These are phyloP conservation scores for Ophiocytium majus DNA, from an alignment of 352 stramenopile species.

Conservation along the genomic window DNA sequence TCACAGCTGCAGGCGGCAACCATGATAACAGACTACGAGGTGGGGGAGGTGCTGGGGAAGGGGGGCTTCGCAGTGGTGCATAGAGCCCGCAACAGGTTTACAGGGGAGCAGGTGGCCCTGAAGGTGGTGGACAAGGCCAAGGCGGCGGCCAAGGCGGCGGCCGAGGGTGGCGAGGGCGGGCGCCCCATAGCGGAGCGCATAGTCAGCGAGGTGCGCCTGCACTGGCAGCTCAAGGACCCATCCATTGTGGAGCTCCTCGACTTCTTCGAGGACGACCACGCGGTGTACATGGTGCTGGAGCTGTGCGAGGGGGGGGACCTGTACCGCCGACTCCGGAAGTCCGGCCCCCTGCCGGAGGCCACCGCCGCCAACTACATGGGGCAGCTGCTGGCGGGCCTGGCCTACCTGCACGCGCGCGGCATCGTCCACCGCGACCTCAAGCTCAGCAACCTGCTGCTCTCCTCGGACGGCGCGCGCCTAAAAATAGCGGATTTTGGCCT, in stretches of 20 bases:
- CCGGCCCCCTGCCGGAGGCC: slow-evolving; percentile 29
- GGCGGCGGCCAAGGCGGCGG: slow-evolving; percentile 5
- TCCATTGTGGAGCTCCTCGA: slow-evolving; percentile 48
- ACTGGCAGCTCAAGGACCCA: slow-evolving; percentile 50
- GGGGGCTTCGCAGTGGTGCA: slow-evolving; percentile 48
- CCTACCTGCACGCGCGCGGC: slow-evolving; percentile 36
- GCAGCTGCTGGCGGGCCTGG: slow-evolving; percentile 37
- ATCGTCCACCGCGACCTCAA: slow-evolving; percentile 52
- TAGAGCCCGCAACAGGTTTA: slow-evolving; percentile 25
- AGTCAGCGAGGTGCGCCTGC: slow-evolving; percentile 48
- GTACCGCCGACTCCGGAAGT: slow-evolving; percentile 27
- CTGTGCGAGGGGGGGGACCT: slow-evolving; percentile 47
- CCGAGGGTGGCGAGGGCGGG: background rate
- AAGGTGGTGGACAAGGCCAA: slow-evolving; percentile 48
- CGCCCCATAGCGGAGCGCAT: slow-evolving; percentile 23
- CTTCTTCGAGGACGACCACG: slow-evolving; percentile 48
- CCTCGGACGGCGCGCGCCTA: slow-evolving; percentile 36
- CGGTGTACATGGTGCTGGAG: slow-evolving; percentile 51
- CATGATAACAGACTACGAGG: slow-evolving; percentile 48
- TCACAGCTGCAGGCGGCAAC: too few species aligned
- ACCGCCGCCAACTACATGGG: slow-evolving; percentile 43
- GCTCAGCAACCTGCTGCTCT: slow-evolving; percentile 50
- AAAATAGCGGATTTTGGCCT: slow-evolving; percentile 50
- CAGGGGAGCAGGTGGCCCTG: slow-evolving; percentile 38
- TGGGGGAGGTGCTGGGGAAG: slow-evolving; percentile 39